Evolutionary conservation across 208 protist genomes (phyloP).

Genomic region (Blechomonas ayalai): DNA sequence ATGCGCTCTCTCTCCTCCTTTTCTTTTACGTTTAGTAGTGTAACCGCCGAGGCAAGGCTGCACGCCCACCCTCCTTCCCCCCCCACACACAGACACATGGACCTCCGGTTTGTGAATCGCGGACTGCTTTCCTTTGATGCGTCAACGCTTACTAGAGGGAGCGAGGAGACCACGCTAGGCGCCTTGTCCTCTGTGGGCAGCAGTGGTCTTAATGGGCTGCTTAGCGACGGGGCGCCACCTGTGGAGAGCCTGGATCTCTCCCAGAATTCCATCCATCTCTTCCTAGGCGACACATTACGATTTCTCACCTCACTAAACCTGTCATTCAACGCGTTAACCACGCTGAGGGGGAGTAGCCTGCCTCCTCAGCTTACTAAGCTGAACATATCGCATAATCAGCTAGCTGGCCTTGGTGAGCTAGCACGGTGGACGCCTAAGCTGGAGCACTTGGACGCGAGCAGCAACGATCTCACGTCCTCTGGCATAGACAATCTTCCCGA

Average conservation of each 20-base stretch:
- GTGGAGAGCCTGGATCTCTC: constrained; percentile 55
- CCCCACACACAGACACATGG: no score
- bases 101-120: constrained; percentile 60
- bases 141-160: constrained; percentile 7
- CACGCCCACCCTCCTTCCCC: no score
- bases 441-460: constrained; percentile 44
- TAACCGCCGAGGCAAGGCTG: no score
- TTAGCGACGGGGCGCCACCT: constrained; percentile 6
- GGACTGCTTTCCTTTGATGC: constrained; percentile 71
- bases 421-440: constrained; percentile 26
- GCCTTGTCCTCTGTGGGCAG: not conserved
- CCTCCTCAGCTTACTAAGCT: constrained; percentile 33
- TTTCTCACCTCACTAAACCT: constrained; percentile 48
- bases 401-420: constrained; percentile 29
- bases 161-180: constrained; percentile 1
- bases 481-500: constrained; percentile 23
- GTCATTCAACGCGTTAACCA: constrained; percentile 52
- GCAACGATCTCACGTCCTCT: constrained; percentile 50
- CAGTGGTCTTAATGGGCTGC: not conserved
- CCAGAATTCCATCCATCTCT: constrained; percentile 60
- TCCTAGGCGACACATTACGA: constrained; percentile 39
- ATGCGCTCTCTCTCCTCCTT: constrained; percentile 6
- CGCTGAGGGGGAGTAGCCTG: constrained; percentile 27
- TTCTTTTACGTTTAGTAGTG: not conserved
- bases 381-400: constrained; percentile 46